Percentiles rank a stretch among this genome's conserved stretches.
phyloP scores from a whole-genome alignment of 2,329 filamentous ascomycete genomes.

The Delphinella strobiligena region DNA sequence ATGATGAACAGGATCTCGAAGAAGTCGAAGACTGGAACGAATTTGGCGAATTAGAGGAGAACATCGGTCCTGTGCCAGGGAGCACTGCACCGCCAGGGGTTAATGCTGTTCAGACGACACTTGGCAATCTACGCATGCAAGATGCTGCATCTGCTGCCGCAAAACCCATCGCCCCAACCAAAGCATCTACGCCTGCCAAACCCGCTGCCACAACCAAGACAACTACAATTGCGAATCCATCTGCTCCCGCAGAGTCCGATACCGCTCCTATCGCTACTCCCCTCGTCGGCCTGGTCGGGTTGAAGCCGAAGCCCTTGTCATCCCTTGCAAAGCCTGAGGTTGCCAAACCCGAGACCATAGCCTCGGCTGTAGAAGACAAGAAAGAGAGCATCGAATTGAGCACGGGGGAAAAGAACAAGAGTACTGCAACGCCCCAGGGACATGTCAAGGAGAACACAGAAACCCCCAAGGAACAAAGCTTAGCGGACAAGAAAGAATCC shows the following conservation, averaged over 20 bases:
- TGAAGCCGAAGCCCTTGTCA: conserved; percentile 10
- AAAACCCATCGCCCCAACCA: conserved; percentile 10
- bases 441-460: neutral
- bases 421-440: conserved; percentile 5
- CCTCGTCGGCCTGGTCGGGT: conserved; percentile 1
- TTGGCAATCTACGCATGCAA: conserved; percentile 17
- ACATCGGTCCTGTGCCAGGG: conserved; percentile 48
- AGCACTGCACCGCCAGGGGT: conserved; percentile 17
- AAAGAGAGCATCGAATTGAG: conserved; percentile 13
- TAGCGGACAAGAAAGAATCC: too few relatives aligned
- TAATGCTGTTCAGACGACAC: conserved; percentile 14
- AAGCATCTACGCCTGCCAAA: conserved; percentile 15
- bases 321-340: conserved; percentile 7
- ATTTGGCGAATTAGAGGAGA: conserved; percentile 84
- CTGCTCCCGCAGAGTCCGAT: neutral
- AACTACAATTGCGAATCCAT: neutral
- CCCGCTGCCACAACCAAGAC: conserved; percentile 8
- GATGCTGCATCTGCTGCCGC: conserved; percentile 18
- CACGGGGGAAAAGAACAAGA: neutral
- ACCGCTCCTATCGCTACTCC: neutral
- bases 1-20: conserved; percentile 59
- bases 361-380: conserved; percentile 15
- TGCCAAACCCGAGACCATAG: conserved; percentile 17
- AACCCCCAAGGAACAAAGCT: too few relatives aligned
- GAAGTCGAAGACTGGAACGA: conserved; percentile 99